Evolutionary conservation across 1,284 basidiomycete species (phyloP).

Genomic region (Gomphus sp.): DNA sequence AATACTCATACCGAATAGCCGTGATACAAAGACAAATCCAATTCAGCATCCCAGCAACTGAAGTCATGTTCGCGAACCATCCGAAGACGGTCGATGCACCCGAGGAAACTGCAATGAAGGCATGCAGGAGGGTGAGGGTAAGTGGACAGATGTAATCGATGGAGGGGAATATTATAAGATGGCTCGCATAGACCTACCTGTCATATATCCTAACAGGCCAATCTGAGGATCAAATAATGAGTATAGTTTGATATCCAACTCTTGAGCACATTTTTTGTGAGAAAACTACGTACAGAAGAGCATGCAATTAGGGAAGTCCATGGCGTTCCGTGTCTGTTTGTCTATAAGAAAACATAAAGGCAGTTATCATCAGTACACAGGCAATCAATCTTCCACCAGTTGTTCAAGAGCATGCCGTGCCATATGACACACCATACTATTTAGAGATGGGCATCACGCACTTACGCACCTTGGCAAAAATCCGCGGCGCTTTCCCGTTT

Average conservation of each 20-base stretch:
- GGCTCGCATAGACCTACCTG: neutral
- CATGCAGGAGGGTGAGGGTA: neutral
- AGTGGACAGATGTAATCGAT: neutral
- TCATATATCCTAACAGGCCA: neutral
- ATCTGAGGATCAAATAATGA: neutral
- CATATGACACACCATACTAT: neutral
- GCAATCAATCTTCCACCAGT: neutral
- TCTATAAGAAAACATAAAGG: neutral
- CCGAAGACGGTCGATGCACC: conserved; percentile 40
- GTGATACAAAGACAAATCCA: conserved; percentile 57
- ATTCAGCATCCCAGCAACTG: conserved; percentile 61
- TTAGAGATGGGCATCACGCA: too few species aligned
- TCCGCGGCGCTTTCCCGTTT: conserved; percentile 37
- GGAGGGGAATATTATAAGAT: too few species aligned
- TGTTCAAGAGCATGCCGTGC: neutral
- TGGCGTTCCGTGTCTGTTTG: conserved; percentile 3
- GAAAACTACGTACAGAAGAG: neutral
- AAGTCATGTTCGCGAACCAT: conserved; percentile 65
- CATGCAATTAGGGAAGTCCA: conserved; percentile 14
- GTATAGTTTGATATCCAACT: neutral
- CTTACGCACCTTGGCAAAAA: conserved; percentile 39
- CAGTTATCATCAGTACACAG: neutral
- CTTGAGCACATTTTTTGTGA: neutral
- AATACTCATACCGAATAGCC: neutral
- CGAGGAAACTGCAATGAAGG: conserved; percentile 1